Percentiles rank a stretch among this genome's conserved stretches.
These are phyloP conservation scores for Datura wrightii DNA, from an alignment of 257 asterid genomes.

Conservation along the genomic window DNA sequence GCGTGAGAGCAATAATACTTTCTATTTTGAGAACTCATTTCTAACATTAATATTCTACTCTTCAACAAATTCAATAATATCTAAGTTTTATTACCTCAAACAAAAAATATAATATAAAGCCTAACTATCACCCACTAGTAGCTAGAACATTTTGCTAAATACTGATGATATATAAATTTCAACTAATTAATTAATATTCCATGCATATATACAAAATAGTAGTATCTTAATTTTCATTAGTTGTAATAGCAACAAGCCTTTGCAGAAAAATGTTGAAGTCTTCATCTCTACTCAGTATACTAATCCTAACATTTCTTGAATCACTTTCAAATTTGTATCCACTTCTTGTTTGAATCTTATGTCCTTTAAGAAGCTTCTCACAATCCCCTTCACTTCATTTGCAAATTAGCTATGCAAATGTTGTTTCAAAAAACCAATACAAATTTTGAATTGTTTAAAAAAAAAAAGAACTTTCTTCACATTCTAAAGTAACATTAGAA, in stretches of 20 bases:
- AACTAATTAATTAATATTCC: background rate
- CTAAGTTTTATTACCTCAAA: background rate
- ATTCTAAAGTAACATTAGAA: too few species aligned
- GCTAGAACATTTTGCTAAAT: background rate
- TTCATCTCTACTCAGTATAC: slow-evolving; percentile 52
- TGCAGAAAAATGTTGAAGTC: slow-evolving; percentile 63
- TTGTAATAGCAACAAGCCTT: slow-evolving; percentile 63
- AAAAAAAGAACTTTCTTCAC: too few species aligned
- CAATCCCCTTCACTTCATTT: slow-evolving; percentile 53
- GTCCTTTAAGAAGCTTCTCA: slow-evolving; percentile 56
- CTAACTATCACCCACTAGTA: background rate
- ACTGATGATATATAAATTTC: background rate
- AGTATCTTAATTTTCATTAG: too few species aligned
- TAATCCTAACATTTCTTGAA: slow-evolving; percentile 58
- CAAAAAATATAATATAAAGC: background rate
- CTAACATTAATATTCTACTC: background rate
- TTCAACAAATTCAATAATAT: background rate
- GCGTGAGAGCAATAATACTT: too few species aligned
- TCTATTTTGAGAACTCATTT: too few species aligned
- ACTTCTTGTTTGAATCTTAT: slow-evolving; percentile 59
- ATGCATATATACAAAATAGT: background rate
- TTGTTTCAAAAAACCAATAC: slow-evolving; percentile 52
- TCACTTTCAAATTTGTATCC: slow-evolving; percentile 69
- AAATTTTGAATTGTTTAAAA: too few species aligned
- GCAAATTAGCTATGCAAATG: slow-evolving; percentile 88